Base-by-base conservation (phyloP, 2,329 filamentous ascomycete species). In the Colletotrichum plurivorum region DNA sequence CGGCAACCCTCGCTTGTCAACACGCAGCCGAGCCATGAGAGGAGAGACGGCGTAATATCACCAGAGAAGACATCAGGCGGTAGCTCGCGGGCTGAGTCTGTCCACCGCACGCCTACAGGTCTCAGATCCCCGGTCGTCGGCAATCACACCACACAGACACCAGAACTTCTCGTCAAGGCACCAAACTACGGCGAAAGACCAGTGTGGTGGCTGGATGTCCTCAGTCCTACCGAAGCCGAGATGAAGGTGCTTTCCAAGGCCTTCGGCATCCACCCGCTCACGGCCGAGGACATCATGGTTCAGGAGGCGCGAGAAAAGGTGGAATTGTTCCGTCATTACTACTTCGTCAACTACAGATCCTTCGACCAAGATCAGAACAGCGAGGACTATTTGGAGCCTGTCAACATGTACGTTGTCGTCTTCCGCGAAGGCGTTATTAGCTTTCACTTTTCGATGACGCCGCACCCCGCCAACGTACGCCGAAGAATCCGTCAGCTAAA, bases 251-350 rank as follows among this genome's bases (percentile, higher is more conserved):
- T 99, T 48, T 91, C 94, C 36, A 97, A 97, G 77, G 89, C 96
- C 0, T 99, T 99, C 77, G 94, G 94, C 16, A 98, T 99, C 69
- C 96, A 99, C 81, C 95, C 96, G 0, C 84, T 99, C 67, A 99
- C 96, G 0, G 92, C 94, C 2, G 96, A 99, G 80, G 96, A 99
- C 78, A 98, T 99, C 75, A 92, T 98, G 88, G 92, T 98, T 84
- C 94, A 98, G 79, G 96, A 99, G 83, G 93, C 95, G 48, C 95
- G 96, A 22, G 96, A 99, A 78, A 99, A 99, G 82, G 96, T 99
- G 0, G 96, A 99, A 79, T 87, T 99, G 1, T 99, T 99, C 85
- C 92, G 94, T 41, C 93, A 97, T 78, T 99, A 99, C 83, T 99
- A 99, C 80, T 98, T 99, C 76, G 94, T 99, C 82, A 98, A 97